Conservation (phyloP, 805 yeast species). For the Wickerhamiella azymoides region DNA sequence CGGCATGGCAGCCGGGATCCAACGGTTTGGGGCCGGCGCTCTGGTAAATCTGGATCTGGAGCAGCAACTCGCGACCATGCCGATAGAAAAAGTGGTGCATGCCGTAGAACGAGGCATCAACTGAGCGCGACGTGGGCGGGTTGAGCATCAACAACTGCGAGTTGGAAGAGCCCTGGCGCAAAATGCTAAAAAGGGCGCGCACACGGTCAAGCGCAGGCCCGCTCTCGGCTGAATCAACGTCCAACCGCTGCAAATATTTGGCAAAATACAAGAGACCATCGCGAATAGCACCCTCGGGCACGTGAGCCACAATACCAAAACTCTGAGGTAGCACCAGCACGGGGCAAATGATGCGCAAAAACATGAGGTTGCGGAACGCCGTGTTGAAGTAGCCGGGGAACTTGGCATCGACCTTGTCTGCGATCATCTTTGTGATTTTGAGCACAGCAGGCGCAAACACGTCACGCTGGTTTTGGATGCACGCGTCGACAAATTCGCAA, state of each 20-base stretch:
- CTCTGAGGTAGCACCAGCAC: slow-evolving; percentile 1
- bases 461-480: not conserved
- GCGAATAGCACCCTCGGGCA: not conserved
- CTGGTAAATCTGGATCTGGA: not conserved
- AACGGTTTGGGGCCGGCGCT: not conserved
- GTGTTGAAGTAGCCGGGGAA: slow-evolving; percentile 1
- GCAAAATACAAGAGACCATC: slow-evolving; percentile 4
- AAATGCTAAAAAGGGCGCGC: not conserved
- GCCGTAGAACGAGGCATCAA: not conserved
- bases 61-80: slow-evolving; percentile 2
- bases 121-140: not conserved
- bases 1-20: not conserved
- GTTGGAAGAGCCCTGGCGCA: not conserved
- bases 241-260: slow-evolving; percentile 2
- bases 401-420: not conserved
- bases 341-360: slow-evolving; percentile 8
- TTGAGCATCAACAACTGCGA: not conserved
- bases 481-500: not conserved
- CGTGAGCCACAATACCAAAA: not conserved
- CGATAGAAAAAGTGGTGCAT: slow-evolving; percentile 2
- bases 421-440: not conserved
- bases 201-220: not conserved
- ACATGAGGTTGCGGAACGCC: slow-evolving; percentile 3
- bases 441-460: not conserved
- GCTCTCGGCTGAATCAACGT: not conserved